Evolutionary conservation across 352 stramenopile species (phyloP), one percentile per base, ranked within the genome.

Genomic region (Phytophthora melonis): DNA sequence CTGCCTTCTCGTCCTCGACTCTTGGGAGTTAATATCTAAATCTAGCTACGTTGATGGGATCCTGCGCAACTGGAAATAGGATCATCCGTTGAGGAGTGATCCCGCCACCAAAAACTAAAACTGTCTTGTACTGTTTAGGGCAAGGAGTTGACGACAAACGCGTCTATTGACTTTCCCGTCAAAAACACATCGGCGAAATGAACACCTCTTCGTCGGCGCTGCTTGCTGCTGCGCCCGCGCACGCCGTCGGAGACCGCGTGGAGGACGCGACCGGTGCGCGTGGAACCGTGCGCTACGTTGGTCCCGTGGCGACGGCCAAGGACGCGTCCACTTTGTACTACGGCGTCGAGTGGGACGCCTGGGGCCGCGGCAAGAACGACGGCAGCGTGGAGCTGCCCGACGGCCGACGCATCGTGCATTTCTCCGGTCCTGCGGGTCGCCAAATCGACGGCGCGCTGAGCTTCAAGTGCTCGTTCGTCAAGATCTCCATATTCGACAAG

Each of bases 281-380:
- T 36, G 88, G 88, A 36, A 90, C 77, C 10, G 64, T 95, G 21
- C 85, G 86, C 41, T 95, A 93, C 74, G 77, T 92, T n/a, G 88
- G 88, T 0, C 75, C 86, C 5, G 86, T 95, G 23, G 85, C 83
- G 16, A 90, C 84, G 2, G 80, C 85, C 18, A 93, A 91, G 56
- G 83, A 93, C 58, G 25, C 66, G 2, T 66, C 78, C 0, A 50
- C 80, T 4, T n/a, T 90, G 13, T 94, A 95, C 63, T 93, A 91
- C 68, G 88, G 97, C 16, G 90, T 99, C 59, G 90, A 98, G 50
- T 99, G 97, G 95, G 97, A 99, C 75, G 90, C 93, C 58, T 84
- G 81, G 74, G 91, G 84, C 0, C 86, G 96, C 34, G 97, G 97
- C 1, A 98, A 98, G 70, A 96, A 99, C 72, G 96, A 99, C 82